Base-by-base conservation (phyloP, 192 early-diverging fungal genomes). In the Backusella mclennaniae region DNA sequence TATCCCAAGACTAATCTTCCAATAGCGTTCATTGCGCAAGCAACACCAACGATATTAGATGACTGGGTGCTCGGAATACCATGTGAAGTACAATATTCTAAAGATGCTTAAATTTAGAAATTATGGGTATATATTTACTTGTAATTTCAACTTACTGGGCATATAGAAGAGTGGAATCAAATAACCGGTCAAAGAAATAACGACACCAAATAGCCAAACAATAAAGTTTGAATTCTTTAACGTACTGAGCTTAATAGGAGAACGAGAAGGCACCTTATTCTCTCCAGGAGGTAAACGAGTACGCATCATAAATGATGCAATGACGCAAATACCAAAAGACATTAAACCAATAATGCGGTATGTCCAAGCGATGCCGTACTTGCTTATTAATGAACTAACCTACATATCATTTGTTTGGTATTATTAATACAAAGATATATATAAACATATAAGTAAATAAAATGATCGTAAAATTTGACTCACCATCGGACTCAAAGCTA, bases 321-420 rank as follows among this genome's bases (percentile, higher is more conserved):
- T 15, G 71, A 49, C 77, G 66, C 49, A 73, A 49, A 81, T 69
- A 31, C 86, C 78, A 17, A 89, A 78, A 3, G 86, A 86, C 31
- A 87, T 87, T 17, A 93, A 77, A 0, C 93, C 87, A 26, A 95
- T 78, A 33, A 88, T 87, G 17, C 80, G 76, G 52, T 77, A 81
- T 1, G 76, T 44, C 90, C 91, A 92, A 9, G 78, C 67, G 33
- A 87, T 77, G 3, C 90, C 93, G 17, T 90, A 66, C 19, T 73
- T 71, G 56, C 83, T 81, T 17, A 96, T 81, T 26, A 94, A 52
- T 17, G 68, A 69, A 53, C 46, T 76, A 29, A 63, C 56, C 56
- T 63, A 29, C 7, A 63, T 26, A 11, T n/a, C 11, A 63, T 63
- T 63, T 63, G 23, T 29, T 63, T 63, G 8, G 26, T 29, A 63